Percentiles rank a stretch among this genome's conserved stretches.
These are phyloP conservation scores for Zychaea mexicana DNA, from an alignment of 371 early-diverging fungal genomes.

Conservation along the genomic window DNA sequence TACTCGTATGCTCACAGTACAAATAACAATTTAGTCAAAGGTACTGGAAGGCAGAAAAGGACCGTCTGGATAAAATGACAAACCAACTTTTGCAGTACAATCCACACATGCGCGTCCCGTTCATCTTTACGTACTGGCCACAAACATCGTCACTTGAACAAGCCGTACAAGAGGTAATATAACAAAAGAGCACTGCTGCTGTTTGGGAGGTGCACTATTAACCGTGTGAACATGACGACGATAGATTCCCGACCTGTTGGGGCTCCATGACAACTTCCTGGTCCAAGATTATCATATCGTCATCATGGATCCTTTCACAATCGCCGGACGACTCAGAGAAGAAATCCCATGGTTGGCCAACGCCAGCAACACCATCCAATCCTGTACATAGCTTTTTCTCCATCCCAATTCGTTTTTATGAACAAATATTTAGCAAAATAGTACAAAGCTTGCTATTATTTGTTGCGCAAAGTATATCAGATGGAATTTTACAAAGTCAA, in stretches of 20 bases:
- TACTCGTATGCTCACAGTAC: neutral
- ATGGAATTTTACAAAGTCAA: too few relatives aligned
- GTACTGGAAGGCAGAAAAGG: constrained; percentile 30
- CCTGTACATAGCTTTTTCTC: neutral
- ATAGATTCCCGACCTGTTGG: constrained; percentile 29
- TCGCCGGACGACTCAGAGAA: constrained; percentile 22
- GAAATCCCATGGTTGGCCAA: constrained; percentile 42
- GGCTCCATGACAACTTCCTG: constrained; percentile 6
- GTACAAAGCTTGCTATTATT: too few relatives aligned
- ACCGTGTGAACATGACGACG: too few relatives aligned
- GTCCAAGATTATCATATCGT: constrained; percentile 32
- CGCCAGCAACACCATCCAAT: neutral
- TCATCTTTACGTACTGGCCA: constrained; percentile 40
- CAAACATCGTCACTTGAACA: constrained; percentile 6
- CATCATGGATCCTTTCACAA: constrained; percentile 36
- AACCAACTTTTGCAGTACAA: constrained; percentile 12
- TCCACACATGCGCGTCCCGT: constrained; percentile 26
- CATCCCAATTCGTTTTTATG: too few relatives aligned
- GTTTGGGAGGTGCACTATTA: too few relatives aligned
- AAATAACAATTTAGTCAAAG: constrained; percentile 5
- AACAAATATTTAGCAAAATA: too few relatives aligned
- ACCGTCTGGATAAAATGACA: constrained; percentile 20
- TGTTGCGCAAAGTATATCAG: too few relatives aligned
- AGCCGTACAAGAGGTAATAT: constrained; percentile 23
- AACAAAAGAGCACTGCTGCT: too few relatives aligned